A percentile compares a stretch with the other conserved stretches of the same genome.
Evolutionary conservation across 257 asterid genomes (phyloP).

Genomic region (Schizonepeta tenuifolia): DNA sequence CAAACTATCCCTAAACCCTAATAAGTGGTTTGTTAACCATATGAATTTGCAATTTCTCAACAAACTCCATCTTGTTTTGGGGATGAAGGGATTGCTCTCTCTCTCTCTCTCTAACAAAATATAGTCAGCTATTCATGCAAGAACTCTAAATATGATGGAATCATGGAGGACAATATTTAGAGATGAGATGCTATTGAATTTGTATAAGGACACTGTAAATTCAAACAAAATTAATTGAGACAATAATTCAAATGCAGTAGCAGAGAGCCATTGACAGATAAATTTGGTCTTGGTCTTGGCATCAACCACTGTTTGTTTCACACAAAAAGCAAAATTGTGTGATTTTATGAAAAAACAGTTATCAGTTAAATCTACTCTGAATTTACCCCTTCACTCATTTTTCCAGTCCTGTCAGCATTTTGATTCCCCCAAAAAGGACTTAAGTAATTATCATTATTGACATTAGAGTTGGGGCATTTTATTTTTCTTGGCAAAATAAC

Average conservation of each 20-base stretch:
- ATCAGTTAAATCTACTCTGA: slow-evolving; percentile 31
- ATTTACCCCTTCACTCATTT: slow-evolving; percentile 23
- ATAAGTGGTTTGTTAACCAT: too few relatives aligned
- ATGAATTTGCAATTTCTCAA: too few relatives aligned
- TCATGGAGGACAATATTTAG: not conserved
- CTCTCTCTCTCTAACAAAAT: too few relatives aligned
- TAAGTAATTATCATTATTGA: too few relatives aligned
- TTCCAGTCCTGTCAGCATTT: not conserved
- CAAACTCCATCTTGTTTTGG: too few relatives aligned
- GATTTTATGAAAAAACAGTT: slow-evolving; percentile 28
- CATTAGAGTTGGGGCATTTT: too few relatives aligned
- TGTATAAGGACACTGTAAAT: slow-evolving; percentile 9
- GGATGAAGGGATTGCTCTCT: too few relatives aligned
- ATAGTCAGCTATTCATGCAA: too few relatives aligned
- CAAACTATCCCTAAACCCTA: too few relatives aligned
- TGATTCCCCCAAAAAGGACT: not conserved
- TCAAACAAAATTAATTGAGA: slow-evolving; percentile 27
- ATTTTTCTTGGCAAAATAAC: too few relatives aligned
- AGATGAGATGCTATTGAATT: slow-evolving; percentile 21
- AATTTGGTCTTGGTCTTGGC: slow-evolving; percentile 15
- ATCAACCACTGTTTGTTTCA: slow-evolving; percentile 29
- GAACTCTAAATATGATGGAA: not conserved
- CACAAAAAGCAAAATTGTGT: slow-evolving; percentile 12
- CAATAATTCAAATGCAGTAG: slow-evolving; percentile 34
- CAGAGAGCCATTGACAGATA: slow-evolving; percentile 23